phyloP scores from a whole-genome alignment of 768 basidiomycete species.

The Pisolithus sp. region DNA sequence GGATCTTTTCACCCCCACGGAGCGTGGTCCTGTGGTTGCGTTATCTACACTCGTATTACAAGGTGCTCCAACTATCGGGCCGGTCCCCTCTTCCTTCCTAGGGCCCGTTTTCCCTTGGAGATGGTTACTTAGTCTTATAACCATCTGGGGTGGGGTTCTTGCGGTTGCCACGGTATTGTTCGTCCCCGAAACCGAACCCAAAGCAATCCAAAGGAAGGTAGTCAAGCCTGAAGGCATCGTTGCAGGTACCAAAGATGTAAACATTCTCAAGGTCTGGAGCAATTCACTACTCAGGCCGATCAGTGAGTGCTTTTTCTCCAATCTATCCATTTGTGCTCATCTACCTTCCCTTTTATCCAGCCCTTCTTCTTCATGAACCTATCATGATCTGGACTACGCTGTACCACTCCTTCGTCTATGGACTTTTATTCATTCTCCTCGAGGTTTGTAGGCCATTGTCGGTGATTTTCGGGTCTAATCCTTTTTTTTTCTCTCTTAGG shows the following conservation, averaged over 20 bases:
- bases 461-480: background rate
- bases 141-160: slow-evolving; percentile 15
- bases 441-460: slow-evolving; percentile 9
- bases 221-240: background rate
- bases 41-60: slow-evolving; percentile 20
- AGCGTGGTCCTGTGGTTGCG: slow-evolving; percentile 18
- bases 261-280: slow-evolving; percentile 5
- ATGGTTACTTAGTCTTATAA: slow-evolving; percentile 16
- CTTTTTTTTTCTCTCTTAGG: background rate
- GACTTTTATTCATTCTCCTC: slow-evolving; percentile 24
- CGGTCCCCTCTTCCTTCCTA: slow-evolving; percentile 21
- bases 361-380: slow-evolving; percentile 19
- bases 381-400: slow-evolving; percentile 23
- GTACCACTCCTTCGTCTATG: slow-evolving; percentile 23
- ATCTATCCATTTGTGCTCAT: background rate
- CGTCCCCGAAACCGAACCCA: slow-evolving; percentile 18
- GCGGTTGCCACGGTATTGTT: slow-evolving; percentile 6
- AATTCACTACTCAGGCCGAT: slow-evolving; percentile 13
- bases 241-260: background rate
- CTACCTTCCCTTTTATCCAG: slow-evolving; percentile 2
- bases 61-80: slow-evolving; percentile 21
- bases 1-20: slow-evolving; percentile 19
- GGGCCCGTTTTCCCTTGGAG: slow-evolving; percentile 17
- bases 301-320: slow-evolving; percentile 5
- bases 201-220: slow-evolving; percentile 12